phyloP scores from a whole-genome alignment of 163 green algal species.

The Picocystis sp. region DNA sequence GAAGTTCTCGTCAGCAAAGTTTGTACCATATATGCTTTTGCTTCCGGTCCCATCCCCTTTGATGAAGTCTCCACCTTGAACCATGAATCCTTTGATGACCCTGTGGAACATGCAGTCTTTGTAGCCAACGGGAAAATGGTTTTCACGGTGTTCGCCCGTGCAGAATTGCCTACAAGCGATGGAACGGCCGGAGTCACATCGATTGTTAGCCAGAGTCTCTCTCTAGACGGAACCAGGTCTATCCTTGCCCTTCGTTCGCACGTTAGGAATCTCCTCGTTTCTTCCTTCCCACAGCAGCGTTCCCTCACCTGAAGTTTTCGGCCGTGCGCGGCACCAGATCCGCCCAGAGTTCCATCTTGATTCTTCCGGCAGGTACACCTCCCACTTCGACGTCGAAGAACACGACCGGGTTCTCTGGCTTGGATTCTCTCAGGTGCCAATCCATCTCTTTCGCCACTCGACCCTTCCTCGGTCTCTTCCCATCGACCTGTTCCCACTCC shows the following conservation, averaged over 20 bases:
- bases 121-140: slow-evolving; percentile 64
- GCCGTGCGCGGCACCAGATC: slow-evolving; percentile 74
- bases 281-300: neutral
- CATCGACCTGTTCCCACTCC: too few relatives aligned
- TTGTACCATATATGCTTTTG: slow-evolving; percentile 49
- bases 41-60: slow-evolving; percentile 85
- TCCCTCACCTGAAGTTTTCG: slow-evolving; percentile 48
- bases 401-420: slow-evolving; percentile 60
- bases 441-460: neutral
- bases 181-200: neutral
- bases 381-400: slow-evolving; percentile 85
- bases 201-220: too few relatives aligned
- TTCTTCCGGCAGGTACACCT: slow-evolving; percentile 43
- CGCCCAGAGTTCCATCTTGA: slow-evolving; percentile 87
- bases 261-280: neutral
- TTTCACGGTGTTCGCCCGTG: slow-evolving; percentile 72
- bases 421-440: slow-evolving; percentile 22
- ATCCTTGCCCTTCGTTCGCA: neutral
- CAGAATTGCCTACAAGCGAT: slow-evolving; percentile 66
- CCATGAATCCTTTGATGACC: slow-evolving; percentile 81
- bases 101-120: slow-evolving; percentile 78
- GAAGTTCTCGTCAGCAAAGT: slow-evolving; percentile 76
- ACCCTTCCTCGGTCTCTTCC: too few relatives aligned
- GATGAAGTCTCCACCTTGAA: slow-evolving; percentile 80
- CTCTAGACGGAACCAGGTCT: neutral